Base-by-base conservation (phyloP, 148 eudicot species). In the Vaccinium corymbosum region DNA sequence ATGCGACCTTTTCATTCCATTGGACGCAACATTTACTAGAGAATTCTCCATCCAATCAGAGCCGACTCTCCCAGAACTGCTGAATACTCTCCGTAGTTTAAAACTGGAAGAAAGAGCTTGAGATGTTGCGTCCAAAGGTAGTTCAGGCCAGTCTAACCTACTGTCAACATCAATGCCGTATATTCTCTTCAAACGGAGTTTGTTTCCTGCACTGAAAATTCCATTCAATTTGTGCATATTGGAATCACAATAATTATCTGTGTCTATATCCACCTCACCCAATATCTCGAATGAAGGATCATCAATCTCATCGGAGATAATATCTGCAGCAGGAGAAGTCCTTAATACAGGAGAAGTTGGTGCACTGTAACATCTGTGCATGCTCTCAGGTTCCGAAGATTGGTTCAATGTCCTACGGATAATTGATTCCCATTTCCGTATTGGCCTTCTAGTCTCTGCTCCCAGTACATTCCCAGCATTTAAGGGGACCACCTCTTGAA, bases 401-500 rank as follows among this genome's bases (percentile, higher is more conserved):
- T 76, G 89, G 81, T 97, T 97, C 86, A 97, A 86, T 70, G 98
- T 92, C 82, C 81, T 89, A 17, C 97, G 91, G 79, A 97, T 94
- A 4, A 91, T 74, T 19, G 92, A 83, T 81, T 92, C 99, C 99
- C 99, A 97, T 77, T 91, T 93, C 70, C 85, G 89, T 15, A 94
- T 94, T 14, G 98, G 97, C 42, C 90, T 90, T 86, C 88, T 89
- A 79, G 87, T 94, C 80, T 94, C 98, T 27, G 98, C 95, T 84
- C 98, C 97, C 12, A 97, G 87, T 29, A 97, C 95, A 75, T 94
- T 97, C 22, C 94, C 97, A 51, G 97, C 97, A 86, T 87, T 94
- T 59, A 97, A 87, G 80, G 99, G 98, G 53, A 97, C 98, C 59
- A 97, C 97, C 84, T 97, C 99, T 85, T 97, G 99, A 62, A 97